These are phyloP conservation scores for Myxozyma neglecta DNA, from an alignment of 805 yeast species.

Conservation along the genomic window DNA sequence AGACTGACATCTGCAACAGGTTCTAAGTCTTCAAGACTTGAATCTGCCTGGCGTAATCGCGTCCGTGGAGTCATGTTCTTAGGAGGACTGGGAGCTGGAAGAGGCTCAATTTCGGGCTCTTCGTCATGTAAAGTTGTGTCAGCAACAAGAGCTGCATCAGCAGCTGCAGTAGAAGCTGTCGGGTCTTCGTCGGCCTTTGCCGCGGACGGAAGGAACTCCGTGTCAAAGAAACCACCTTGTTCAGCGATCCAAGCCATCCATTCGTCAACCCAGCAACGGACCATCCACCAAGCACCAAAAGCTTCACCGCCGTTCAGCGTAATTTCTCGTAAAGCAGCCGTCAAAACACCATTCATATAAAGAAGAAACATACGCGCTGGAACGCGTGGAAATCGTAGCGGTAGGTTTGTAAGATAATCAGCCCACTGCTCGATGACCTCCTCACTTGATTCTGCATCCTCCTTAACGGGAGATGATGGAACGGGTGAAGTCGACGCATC, in stretches of 20 bases:
- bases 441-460: constrained; percentile 26
- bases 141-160: not conserved
- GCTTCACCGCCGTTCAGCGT: constrained; percentile 58
- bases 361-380: constrained; percentile 59
- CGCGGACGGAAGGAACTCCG: constrained; percentile 12
- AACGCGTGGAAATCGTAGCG: constrained; percentile 50
- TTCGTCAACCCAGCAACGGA: constrained; percentile 75
- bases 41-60: not conserved
- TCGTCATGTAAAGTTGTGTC: not conserved
- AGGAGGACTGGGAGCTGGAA: not conserved
- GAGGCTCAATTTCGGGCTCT: constrained; percentile 3
- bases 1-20: constrained; percentile 9
- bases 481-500: constrained; percentile 10
- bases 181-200: not conserved
- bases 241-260: constrained; percentile 68
- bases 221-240: constrained; percentile 39
- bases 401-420: constrained; percentile 45
- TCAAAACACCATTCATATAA: constrained; percentile 54
- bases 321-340: constrained; percentile 62
- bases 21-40: constrained; percentile 6
- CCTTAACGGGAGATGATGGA: not conserved
- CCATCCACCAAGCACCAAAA: constrained; percentile 72
- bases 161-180: not conserved
- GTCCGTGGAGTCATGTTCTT: not conserved
- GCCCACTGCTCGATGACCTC: constrained; percentile 42